A percentile compares a stretch with the other conserved stretches of the same genome.
phyloP scores from a whole-genome alignment of 345 rosid species.

The Dovyalis caffra region DNA sequence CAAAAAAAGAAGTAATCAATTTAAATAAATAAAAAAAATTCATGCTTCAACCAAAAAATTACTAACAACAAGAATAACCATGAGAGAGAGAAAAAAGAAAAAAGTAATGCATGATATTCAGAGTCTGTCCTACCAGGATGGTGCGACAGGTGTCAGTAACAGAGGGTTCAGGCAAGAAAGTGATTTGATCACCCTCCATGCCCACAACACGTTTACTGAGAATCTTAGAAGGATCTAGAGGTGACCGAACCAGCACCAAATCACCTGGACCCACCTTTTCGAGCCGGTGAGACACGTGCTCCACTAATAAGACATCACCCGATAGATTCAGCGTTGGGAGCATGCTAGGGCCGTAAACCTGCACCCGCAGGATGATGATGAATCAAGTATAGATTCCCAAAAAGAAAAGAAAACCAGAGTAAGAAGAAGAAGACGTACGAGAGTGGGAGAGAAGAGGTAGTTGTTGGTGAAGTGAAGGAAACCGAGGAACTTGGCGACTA shows the following conservation, averaged over 20 bases:
- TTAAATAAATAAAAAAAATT: too few relatives aligned
- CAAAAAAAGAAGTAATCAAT: not conserved
- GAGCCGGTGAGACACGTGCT: conserved; percentile 60
- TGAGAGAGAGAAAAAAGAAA: not conserved
- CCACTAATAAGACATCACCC: conserved; percentile 67
- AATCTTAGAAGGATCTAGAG: conserved; percentile 54
- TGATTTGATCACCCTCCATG: conserved; percentile 64
- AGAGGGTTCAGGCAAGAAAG: conserved; percentile 39
- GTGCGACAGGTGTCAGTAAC: not conserved
- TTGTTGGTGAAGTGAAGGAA: conserved; percentile 48
- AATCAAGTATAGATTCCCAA: not conserved
- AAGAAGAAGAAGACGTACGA: conserved; percentile 24
- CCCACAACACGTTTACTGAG: conserved; percentile 67
- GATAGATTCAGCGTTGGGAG: conserved; percentile 69
- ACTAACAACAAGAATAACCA: not conserved
- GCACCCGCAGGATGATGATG: conserved; percentile 17
- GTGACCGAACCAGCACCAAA: conserved; percentile 68
- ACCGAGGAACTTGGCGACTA: conserved; percentile 37
- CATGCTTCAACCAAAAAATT: not conserved
- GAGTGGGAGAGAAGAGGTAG: conserved; percentile 38
- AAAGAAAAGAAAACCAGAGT: not conserved
- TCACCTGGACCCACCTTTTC: conserved; percentile 67
- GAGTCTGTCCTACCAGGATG: conserved; percentile 24
- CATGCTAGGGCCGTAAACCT: conserved; percentile 84
- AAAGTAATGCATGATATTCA: not conserved